These are phyloP conservation scores for Paratinospora sagittata DNA, from an alignment of 164 flowering plant species.

Conservation along the genomic window DNA sequence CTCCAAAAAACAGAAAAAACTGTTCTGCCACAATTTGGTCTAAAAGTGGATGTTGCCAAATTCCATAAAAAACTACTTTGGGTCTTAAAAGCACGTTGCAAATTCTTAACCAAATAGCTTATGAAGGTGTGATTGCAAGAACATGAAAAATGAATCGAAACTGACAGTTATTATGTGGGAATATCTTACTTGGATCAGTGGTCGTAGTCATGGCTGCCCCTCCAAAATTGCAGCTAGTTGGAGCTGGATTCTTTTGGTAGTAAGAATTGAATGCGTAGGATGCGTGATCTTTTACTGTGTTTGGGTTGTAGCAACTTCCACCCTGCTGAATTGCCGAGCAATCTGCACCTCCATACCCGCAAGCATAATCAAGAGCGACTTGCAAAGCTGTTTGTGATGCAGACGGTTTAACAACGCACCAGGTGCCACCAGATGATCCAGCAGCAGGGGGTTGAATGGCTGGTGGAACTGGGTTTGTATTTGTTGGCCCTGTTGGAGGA, in stretches of 20 bases:
- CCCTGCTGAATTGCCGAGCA: constrained; percentile 65
- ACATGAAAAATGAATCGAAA: background rate
- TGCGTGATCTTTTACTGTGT: constrained; percentile 60
- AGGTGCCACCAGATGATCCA: constrained; percentile 29
- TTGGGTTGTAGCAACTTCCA: constrained; percentile 70
- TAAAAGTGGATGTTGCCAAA: too few relatives aligned
- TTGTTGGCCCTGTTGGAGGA: constrained; percentile 14
- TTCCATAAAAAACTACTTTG: too few relatives aligned
- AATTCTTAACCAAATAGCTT: background rate
- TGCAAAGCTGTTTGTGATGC: constrained; percentile 66
- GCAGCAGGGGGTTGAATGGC: constrained; percentile 24
- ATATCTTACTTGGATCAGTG: constrained; percentile 71
- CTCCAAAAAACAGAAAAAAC: too few relatives aligned
- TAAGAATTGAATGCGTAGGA: constrained; percentile 79
- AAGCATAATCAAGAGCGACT: constrained; percentile 81
- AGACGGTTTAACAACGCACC: constrained; percentile 70
- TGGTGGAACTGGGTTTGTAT: constrained; percentile 25
- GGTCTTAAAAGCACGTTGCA: too few relatives aligned
- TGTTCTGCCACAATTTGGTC: too few relatives aligned
- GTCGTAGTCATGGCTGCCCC: constrained; percentile 65
- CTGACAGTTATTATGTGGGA: too few relatives aligned
- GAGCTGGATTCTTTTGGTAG: constrained; percentile 73
- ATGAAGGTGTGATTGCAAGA: background rate
- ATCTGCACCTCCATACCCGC: constrained; percentile 79
- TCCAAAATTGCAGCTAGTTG: constrained; percentile 81